Evolutionary conservation across 805 yeast genomes (phyloP), one percentile per base, ranked within the genome.

Genomic region (Sugiyamaella qingdaonensis): DNA sequence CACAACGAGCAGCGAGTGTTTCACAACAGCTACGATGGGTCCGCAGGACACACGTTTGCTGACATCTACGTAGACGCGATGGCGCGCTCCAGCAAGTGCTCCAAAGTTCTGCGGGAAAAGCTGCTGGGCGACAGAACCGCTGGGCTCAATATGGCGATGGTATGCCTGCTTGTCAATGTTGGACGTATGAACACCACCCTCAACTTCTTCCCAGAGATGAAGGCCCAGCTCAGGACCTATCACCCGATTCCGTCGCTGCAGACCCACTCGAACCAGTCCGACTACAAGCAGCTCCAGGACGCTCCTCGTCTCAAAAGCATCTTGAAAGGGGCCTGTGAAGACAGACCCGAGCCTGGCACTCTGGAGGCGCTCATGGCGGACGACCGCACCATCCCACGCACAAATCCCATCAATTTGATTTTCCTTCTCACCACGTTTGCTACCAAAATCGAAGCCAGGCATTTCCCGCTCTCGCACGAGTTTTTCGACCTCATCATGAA

Each of bases 111-210:
- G 50, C 81, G 88, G 55, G 97, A 90, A 58, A 79, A 95, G 56
- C 71, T 92, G 35, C 67, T 84, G 45, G 88, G 85, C 56, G 78
- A 76, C 56, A 79, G 79, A 41, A 76, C 79, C 69, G 86, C 88
- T 1, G 73, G 71, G 10, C 73, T 81, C 37, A 81, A 88, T 14
- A 87, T 88, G 18, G 85, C 88, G 51, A 81, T 88, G 76, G 84
- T 89, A 34, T 89, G 96, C 58, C 70, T 92, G 36, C 74, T 92
- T 55, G 97, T 92, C 14, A 92, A 92, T 65, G 82, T 91, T 51
- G 98, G 98, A 9, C 76, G 97, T 57, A 82, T 92, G 82, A 92
- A 92, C 72, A 92, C 99, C 1, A 92, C 98, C 2, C 84, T 92
- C 49, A 92, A 92, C 70, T 73, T 92, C 65, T 96, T 89, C 53